Evolutionary conservation across 331 rosid species (phyloP).

Genomic region (Malus hybrid): DNA sequence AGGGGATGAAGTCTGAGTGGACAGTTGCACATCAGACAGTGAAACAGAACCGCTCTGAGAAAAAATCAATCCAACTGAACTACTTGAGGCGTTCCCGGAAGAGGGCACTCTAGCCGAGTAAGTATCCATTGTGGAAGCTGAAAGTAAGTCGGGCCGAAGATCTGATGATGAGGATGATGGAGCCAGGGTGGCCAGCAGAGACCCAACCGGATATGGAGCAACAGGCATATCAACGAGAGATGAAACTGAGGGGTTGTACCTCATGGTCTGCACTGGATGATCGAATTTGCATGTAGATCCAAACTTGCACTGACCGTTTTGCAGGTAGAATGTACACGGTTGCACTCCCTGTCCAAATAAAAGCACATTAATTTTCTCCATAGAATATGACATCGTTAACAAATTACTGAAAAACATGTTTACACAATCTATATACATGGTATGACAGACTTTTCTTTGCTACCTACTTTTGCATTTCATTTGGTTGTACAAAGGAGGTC

Average conservation of each 20-base stretch:
- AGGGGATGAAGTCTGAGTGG: conserved; percentile 52
- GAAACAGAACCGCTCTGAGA: conserved; percentile 56
- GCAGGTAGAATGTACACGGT: conserved; percentile 72
- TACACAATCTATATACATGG: neutral
- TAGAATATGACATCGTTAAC: too few species aligned
- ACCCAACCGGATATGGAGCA: conserved; percentile 68
- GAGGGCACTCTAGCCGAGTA: conserved; percentile 49
- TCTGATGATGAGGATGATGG: conserved; percentile 57
- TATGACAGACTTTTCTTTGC: neutral
- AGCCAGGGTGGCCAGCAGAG: conserved; percentile 60
- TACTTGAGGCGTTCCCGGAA: conserved; percentile 48
- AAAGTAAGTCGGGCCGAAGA: conserved; percentile 43
- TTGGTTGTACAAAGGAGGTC: neutral
- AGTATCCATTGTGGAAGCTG: conserved; percentile 43
- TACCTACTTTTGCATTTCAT: neutral
- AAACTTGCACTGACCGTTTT: conserved; percentile 77
- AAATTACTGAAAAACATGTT: neutral
- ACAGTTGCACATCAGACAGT: conserved; percentile 54
- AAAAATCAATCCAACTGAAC: conserved; percentile 50
- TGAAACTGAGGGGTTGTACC: conserved; percentile 58
- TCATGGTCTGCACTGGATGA: conserved; percentile 63
- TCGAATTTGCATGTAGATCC: conserved; percentile 80
- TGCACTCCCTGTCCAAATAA: conserved; percentile 51
- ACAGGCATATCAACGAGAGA: conserved; percentile 62
- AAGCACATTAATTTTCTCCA: too few species aligned